Evolutionary conservation across 1,284 basidiomycete species (phyloP).

Genomic region (Volvariella volvacea): DNA sequence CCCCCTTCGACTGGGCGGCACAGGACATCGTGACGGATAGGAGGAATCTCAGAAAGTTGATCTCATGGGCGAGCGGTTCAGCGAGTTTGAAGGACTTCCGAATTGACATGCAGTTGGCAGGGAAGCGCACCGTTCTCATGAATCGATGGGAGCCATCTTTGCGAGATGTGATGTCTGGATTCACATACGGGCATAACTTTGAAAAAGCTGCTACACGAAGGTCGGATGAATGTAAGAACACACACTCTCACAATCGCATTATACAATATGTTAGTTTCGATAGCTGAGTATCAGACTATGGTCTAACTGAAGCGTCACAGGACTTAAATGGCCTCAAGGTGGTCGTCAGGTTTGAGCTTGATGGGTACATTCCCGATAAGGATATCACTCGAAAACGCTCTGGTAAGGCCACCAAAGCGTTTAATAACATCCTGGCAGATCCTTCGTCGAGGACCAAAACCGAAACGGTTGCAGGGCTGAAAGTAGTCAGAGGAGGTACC

Average conservation of each 20-base stretch:
- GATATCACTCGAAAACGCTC: not conserved
- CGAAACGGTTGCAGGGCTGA: not conserved
- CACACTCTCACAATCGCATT: slow-evolving; percentile 45
- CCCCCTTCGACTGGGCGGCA: slow-evolving; percentile 5
- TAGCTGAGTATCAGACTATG: too few relatives aligned
- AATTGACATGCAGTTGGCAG: slow-evolving; percentile 6
- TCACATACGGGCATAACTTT: slow-evolving; percentile 42
- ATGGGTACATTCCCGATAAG: slow-evolving; percentile 29
- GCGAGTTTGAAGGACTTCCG: slow-evolving; percentile 1
- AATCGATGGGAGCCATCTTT: slow-evolving; percentile 4
- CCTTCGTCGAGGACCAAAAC: not conserved
- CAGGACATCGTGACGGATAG: slow-evolving; percentile 5
- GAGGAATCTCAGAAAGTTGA: slow-evolving; percentile 4
- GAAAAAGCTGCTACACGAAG: slow-evolving; percentile 38
- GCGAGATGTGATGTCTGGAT: slow-evolving; percentile 16
- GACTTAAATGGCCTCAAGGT: slow-evolving; percentile 41
- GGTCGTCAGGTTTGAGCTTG: slow-evolving; percentile 45
- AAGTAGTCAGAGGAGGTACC: slow-evolving; percentile 30
- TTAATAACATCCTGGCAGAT: not conserved
- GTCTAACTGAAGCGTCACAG: slow-evolving; percentile 21
- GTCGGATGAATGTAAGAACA: slow-evolving; percentile 32
- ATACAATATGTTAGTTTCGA: slow-evolving; percentile 37
- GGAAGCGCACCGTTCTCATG: slow-evolving; percentile 5
- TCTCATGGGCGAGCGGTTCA: slow-evolving; percentile 2
- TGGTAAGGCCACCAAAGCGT: not conserved